A percentile compares a stretch with the other conserved stretches of the same genome.
Conservation (phyloP, 176 grass and related monocot species). For the Bromus sterilis region DNA sequence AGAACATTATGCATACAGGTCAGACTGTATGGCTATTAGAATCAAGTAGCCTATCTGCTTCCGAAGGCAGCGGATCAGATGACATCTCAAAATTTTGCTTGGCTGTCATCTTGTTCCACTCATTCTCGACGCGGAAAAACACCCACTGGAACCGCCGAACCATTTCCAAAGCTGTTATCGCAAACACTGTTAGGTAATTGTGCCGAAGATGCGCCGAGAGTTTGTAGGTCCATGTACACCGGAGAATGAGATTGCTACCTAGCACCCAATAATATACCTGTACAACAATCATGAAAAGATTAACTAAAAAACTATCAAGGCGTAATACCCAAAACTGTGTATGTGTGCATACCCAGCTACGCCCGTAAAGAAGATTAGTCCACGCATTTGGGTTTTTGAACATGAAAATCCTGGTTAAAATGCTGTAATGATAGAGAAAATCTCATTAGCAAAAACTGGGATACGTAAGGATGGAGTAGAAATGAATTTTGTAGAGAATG, state of each 20-base stretch:
- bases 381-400: constrained; percentile 70
- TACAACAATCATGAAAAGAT: background rate
- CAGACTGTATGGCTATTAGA: constrained; percentile 54
- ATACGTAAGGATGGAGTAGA: background rate
- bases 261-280: constrained; percentile 90
- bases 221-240: constrained; percentile 98
- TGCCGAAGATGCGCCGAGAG: constrained; percentile 95
- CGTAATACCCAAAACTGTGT: background rate
- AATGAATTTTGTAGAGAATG: background rate
- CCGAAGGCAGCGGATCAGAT: constrained; percentile 38
- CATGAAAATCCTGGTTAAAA: constrained; percentile 86
- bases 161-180: constrained; percentile 77
- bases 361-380: constrained; percentile 62
- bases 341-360: constrained; percentile 52
- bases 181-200: constrained; percentile 91
- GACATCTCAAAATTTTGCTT: constrained; percentile 76
- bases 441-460: constrained; percentile 17
- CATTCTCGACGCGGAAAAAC: constrained; percentile 95
- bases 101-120: constrained; percentile 91
- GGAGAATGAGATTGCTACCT: constrained; percentile 84
- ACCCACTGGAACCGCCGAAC: constrained; percentile 89
- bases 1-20: constrained; percentile 22
- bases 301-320: background rate
- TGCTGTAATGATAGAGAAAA: constrained; percentile 37
- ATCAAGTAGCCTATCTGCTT: constrained; percentile 68